These are phyloP conservation scores for Coniochaeta sp. DNA, from an alignment of 2,329 filamentous ascomycete genomes.

Conservation along the genomic window DNA sequence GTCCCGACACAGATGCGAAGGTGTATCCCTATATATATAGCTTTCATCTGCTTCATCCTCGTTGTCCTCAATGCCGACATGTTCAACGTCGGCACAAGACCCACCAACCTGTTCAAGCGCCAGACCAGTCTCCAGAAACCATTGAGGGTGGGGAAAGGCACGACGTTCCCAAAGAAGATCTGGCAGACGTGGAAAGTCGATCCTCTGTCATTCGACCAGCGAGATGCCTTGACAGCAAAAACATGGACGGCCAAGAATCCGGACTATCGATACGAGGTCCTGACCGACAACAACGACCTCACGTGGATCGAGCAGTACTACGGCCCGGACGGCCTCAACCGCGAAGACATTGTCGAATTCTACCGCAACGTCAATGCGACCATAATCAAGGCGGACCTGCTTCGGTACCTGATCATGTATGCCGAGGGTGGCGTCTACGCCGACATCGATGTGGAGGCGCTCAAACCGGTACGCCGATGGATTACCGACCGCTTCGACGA, in stretches of 20 bases:
- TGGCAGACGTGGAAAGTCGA: constrained; percentile 70
- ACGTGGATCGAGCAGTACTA: constrained; percentile 62
- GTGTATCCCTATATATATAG: constrained; percentile 33
- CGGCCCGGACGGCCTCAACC: constrained; percentile 52
- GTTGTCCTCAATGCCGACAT: constrained; percentile 34
- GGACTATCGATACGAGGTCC: constrained; percentile 54
- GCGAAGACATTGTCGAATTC: constrained; percentile 52
- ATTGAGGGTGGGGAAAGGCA: neutral
- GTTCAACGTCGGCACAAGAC: constrained; percentile 9
- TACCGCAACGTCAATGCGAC: constrained; percentile 50
- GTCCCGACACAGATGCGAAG: constrained; percentile 27
- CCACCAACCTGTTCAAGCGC: neutral
- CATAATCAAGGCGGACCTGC: constrained; percentile 33
- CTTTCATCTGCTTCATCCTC: constrained; percentile 30
- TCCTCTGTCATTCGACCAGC: constrained; percentile 54
- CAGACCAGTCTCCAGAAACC: neutral
- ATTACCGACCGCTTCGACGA: constrained; percentile 12
- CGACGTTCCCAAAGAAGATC: constrained; percentile 54
- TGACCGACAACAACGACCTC: constrained; percentile 59
- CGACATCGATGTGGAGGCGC: constrained; percentile 55
- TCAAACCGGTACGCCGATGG: constrained; percentile 36
- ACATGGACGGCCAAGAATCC: constrained; percentile 61
- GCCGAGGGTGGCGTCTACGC: constrained; percentile 39
- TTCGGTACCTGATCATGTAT: constrained; percentile 19
- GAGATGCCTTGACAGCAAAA: constrained; percentile 51